A percentile compares a stretch with the other conserved stretches of the same genome.
phyloP scores from a whole-genome alignment of 2,329 filamentous ascomycete species.

The Penicillium sp. region DNA sequence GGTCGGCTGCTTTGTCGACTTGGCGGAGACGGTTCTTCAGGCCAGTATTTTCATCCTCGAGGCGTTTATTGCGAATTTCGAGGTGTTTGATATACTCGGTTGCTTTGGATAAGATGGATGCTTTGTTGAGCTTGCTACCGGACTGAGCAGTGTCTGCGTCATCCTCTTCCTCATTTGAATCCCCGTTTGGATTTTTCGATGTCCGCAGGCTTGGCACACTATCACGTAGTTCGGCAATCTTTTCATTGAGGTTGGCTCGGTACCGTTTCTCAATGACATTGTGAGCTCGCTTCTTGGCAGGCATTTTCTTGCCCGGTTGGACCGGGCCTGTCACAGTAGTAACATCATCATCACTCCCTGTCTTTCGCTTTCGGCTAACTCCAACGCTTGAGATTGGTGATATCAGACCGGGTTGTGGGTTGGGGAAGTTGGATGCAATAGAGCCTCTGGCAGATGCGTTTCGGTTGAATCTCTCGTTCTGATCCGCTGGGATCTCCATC shows the following conservation, averaged over 20 bases:
- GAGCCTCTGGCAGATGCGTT: constrained; percentile 1
- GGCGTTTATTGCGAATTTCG: constrained; percentile 83
- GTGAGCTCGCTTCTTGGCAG: constrained; percentile 89
- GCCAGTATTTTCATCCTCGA: constrained; percentile 78
- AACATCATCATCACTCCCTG: constrained; percentile 58
- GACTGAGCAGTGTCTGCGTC: constrained; percentile 81
- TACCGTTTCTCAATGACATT: constrained; percentile 99
- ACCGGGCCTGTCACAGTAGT: constrained; percentile 34
- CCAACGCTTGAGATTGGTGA: constrained; percentile 32
- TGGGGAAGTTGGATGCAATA: constrained; percentile 6
- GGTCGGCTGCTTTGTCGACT: constrained; percentile 65
- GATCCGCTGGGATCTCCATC: constrained; percentile 31
- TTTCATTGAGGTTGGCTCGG: constrained; percentile 94
- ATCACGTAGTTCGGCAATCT: constrained; percentile 89
- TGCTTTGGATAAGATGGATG: constrained; percentile 92
- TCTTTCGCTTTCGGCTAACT: constrained; percentile 69
- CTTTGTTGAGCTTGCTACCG: constrained; percentile 95
- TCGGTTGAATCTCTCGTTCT: constrained; percentile 5
- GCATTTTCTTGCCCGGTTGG: constrained; percentile 54
- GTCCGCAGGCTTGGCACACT: constrained; percentile 89
- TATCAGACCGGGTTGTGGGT: constrained; percentile 21
- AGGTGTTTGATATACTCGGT: constrained; percentile 95
- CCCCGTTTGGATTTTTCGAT: constrained; percentile 60
- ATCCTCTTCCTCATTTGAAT: constrained; percentile 67
- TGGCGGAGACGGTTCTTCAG: constrained; percentile 82